Conservation (phyloP, 2,329 filamentous ascomycete species). For the Monosporascus sp. region DNA sequence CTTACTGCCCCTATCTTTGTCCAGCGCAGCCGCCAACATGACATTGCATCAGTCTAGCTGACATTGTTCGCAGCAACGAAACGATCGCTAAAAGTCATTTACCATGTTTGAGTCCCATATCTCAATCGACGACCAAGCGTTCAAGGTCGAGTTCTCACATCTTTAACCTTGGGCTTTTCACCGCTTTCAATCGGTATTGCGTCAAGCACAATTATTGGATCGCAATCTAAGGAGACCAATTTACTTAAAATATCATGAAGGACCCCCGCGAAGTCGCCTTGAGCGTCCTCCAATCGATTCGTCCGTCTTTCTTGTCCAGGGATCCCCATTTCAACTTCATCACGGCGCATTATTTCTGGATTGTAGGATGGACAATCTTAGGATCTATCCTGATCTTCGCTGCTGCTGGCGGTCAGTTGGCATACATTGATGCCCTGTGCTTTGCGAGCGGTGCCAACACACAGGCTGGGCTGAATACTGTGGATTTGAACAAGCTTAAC, state of each 20-base stretch:
- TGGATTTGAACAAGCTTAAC: constrained; percentile 61
- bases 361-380: constrained; percentile 67
- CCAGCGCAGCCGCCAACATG: neutral
- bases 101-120: neutral
- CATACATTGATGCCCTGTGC: constrained; percentile 85
- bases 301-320: constrained; percentile 53
- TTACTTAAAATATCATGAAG: constrained; percentile 23
- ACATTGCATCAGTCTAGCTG: neutral
- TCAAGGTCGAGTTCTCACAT: neutral
- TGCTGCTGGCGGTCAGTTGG: constrained; percentile 49
- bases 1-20: neutral
- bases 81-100: neutral
- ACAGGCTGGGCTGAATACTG: constrained; percentile 87
- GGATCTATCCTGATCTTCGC: constrained; percentile 75
- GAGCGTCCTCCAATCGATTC: constrained; percentile 43
- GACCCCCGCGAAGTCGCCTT: constrained; percentile 29
- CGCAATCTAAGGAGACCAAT: no score
- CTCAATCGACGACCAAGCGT: neutral
- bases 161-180: neutral
- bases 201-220: neutral
- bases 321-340: constrained; percentile 77
- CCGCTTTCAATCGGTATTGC: neutral
- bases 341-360: constrained; percentile 76
- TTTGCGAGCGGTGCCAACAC: constrained; percentile 82
- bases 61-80: neutral